Evolutionary conservation across 139 green algal genomes (phyloP).

Genomic region (Chara braunii): DNA sequence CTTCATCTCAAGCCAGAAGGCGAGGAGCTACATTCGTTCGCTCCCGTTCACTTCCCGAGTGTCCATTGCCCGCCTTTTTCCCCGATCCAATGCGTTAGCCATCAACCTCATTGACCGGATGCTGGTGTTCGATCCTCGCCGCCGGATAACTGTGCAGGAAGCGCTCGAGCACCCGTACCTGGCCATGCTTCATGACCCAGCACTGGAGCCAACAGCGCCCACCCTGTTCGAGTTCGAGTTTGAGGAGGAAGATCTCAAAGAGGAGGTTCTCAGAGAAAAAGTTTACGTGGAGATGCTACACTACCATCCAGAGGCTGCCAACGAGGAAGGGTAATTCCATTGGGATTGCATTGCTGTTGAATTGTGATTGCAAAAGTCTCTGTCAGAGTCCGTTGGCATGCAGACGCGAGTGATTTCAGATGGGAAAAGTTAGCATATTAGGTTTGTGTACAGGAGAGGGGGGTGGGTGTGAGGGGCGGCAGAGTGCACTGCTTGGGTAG

Average conservation of each 20-base stretch:
- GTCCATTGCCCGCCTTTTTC: conserved; percentile 42
- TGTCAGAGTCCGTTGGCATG: too few relatives aligned
- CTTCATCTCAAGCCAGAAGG: conserved; percentile 51
- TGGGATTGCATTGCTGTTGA: too few relatives aligned
- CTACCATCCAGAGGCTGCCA: conserved; percentile 38
- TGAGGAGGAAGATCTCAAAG: conserved; percentile 47
- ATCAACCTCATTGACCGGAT: conserved; percentile 53
- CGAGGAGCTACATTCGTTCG: conserved; percentile 47
- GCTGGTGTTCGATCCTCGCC: conserved; percentile 52
- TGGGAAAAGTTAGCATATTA: too few relatives aligned
- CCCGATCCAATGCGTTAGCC: conserved; percentile 40
- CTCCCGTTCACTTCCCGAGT: conserved; percentile 38
- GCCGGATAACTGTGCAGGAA: conserved; percentile 53
- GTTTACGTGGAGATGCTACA: conserved; percentile 43
- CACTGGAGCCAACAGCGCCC: conserved; percentile 44
- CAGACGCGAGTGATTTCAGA: too few relatives aligned
- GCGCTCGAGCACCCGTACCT: conserved; percentile 55
- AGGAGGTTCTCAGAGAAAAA: conserved; percentile 37
- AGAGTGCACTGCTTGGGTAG: too few relatives aligned
- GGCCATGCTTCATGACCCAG: conserved; percentile 49
- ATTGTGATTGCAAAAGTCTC: too few relatives aligned
- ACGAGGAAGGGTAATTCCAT: too few relatives aligned
- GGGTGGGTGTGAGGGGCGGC: too few relatives aligned
- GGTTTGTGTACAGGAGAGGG: too few relatives aligned
- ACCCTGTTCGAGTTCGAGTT: conserved; percentile 49